Base-by-base conservation (phyloP, 257 asterid genomes). In the Solanum rostratum region DNA sequence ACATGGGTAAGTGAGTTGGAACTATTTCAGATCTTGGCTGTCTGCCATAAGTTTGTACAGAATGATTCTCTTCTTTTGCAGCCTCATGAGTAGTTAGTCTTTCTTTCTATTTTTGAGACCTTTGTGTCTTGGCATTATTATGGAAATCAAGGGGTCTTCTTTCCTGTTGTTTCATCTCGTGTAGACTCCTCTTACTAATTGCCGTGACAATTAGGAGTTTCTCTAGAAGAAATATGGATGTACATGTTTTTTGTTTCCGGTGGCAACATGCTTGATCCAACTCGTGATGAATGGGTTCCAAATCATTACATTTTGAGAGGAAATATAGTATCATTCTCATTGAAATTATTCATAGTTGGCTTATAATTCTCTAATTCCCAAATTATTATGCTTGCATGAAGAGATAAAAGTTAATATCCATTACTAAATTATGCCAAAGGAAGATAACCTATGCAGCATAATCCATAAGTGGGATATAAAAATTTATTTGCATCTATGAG, bases 1-100 rank as follows among this genome's bases (percentile, higher is more conserved):
- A 96, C 84, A 91, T 96, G 97, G 97, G 98, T 19, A 93, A 92
- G 87, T 96, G 87, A 93, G 30, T 65, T 74, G 57, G 0, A 13
- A 74, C 60, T 24, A 46, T 74, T 3, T 15, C 60, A 46, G 62
- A 78, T 18, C 46, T 27, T 78, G 82, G 45, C 45, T 18, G 63
- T 78, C 14, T 29, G 46, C 46, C 65, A 2, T 50, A 50, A 50
- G 63, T 50, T 78, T 76, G 82, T 76, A 49, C 24, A 76, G 82
- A 27, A 27, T 50, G 39, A 4, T 41, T 78, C 19, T 78, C 52
- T 9, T 71, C 39, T 49, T 4, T 52, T 50, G 63, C 16, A 27
- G 59, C 41, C 55, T 74, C 60, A 46, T 74, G 12, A 74, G 2
- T 29, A 29, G 45, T 9, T 49, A 9, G 6, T 10, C 39, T 78